These are phyloP conservation scores for Salvia hispanica DNA, from an alignment of 257 asterid species.

Conservation along the genomic window DNA sequence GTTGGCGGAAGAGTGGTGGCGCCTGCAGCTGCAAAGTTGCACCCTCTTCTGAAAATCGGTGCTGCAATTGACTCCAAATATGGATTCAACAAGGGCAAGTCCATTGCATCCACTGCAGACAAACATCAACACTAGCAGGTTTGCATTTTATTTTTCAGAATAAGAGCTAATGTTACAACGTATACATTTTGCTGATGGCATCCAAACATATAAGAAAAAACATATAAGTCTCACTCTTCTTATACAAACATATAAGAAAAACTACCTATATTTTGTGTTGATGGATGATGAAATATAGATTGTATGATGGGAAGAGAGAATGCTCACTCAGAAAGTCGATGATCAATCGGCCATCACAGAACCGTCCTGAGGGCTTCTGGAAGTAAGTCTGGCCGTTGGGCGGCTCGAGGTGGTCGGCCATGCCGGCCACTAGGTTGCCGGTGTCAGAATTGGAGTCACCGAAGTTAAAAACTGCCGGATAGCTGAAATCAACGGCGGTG, in stretches of 20 bases:
- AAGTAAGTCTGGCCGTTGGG: slow-evolving; percentile 86
- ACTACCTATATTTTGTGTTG: too few species aligned
- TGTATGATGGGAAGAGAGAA: neutral
- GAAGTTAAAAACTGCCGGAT: slow-evolving; percentile 93
- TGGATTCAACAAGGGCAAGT: slow-evolving; percentile 75
- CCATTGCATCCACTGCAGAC: slow-evolving; percentile 85
- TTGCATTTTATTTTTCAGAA: too few species aligned
- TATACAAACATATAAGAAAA: too few species aligned
- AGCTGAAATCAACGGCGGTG: slow-evolving; percentile 68
- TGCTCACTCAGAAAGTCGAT: slow-evolving; percentile 68
- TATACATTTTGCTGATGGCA: too few species aligned
- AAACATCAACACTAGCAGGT: neutral
- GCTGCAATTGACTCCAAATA: slow-evolving; percentile 77
- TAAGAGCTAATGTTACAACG: too few species aligned
- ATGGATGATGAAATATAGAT: too few species aligned
- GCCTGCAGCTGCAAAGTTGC: slow-evolving; percentile 90
- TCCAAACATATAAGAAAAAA: too few species aligned
- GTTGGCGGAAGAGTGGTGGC: slow-evolving; percentile 66
- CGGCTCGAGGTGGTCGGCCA: slow-evolving; percentile 61
- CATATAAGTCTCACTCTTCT: too few species aligned
- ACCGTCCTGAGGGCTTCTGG: slow-evolving; percentile 86
- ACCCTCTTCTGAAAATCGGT: slow-evolving; percentile 73
- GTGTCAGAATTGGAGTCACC: slow-evolving; percentile 99
- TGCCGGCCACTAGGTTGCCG: slow-evolving; percentile 71
- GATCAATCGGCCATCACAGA: slow-evolving; percentile 84